Conservation (phyloP, 495 filamentous ascomycete species). For the Penicillium daleae region DNA sequence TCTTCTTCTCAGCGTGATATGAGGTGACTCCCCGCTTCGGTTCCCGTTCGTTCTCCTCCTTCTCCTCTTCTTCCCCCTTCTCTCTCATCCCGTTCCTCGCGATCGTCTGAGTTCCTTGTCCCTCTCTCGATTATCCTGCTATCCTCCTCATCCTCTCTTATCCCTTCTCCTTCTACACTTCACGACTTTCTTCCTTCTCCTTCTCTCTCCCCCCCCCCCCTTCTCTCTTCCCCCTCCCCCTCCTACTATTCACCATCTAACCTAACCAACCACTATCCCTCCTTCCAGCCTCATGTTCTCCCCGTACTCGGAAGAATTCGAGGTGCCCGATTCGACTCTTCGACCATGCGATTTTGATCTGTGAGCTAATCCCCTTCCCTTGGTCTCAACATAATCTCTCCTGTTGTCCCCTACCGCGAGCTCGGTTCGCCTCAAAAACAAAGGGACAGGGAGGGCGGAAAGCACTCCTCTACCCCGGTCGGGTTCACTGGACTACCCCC, state of each 20-base stretch:
- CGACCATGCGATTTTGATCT: slow-evolving; percentile 42
- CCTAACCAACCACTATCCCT: slow-evolving; percentile 19
- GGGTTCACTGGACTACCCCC: slow-evolving; percentile 21
- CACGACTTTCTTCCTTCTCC: slow-evolving; percentile 5
- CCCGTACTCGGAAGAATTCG: slow-evolving; percentile 41
- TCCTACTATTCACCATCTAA: slow-evolving; percentile 21
- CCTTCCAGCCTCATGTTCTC: slow-evolving; percentile 38
- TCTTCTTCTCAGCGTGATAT: slow-evolving; percentile 15
- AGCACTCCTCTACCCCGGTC: neutral
- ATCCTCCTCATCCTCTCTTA: slow-evolving; percentile 23
- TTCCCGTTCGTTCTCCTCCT: slow-evolving; percentile 14
- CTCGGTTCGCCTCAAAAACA: neutral
- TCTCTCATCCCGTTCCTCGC: neutral
- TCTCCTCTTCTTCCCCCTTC: slow-evolving; percentile 3
- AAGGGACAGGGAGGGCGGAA: neutral
- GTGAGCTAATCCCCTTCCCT: slow-evolving; percentile 24
- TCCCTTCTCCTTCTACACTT: slow-evolving; percentile 18
- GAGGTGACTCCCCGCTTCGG: slow-evolving; percentile 36
- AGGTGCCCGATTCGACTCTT: slow-evolving; percentile 38
- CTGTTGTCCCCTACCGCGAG: neutral
- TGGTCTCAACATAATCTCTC: slow-evolving; percentile 17
- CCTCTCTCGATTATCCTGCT: neutral
- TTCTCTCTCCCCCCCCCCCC: slow-evolving; percentile 13
- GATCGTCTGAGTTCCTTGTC: neutral
- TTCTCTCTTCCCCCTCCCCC: slow-evolving; percentile 12